Conservation (phyloP, 1,284 basidiomycete species). For the Chondrostereum purpureum region DNA sequence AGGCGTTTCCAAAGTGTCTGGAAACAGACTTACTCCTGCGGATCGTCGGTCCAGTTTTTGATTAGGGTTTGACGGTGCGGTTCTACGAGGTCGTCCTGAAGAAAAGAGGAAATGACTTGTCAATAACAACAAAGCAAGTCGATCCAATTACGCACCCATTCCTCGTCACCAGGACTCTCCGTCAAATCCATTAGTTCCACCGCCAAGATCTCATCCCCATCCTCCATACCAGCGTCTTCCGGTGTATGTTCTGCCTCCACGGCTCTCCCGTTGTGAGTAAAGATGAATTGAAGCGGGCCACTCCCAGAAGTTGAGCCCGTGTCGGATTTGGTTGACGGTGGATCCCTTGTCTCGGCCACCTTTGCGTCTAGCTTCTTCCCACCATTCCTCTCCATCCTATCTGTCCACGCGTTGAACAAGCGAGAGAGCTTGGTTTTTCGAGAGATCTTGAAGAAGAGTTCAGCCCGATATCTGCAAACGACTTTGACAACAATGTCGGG, state of each 20-base stretch:
- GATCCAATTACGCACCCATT: constrained; percentile 41
- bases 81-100: constrained; percentile 56
- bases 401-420: constrained; percentile 80
- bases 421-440: constrained; percentile 77
- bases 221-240: constrained; percentile 79
- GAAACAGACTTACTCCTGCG: constrained; percentile 50
- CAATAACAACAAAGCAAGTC: too few relatives aligned
- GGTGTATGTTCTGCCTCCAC: constrained; percentile 72
- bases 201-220: constrained; percentile 77
- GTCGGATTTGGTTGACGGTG: constrained; percentile 38
- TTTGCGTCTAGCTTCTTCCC: constrained; percentile 34
- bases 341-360: constrained; percentile 16
- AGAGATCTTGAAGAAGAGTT: constrained; percentile 83
- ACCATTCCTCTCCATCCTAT: constrained; percentile 62
- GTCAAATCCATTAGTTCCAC: constrained; percentile 84
- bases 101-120: constrained; percentile 3
- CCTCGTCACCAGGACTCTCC: constrained; percentile 52
- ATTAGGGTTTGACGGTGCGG: constrained; percentile 57
- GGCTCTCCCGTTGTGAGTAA: constrained; percentile 70
- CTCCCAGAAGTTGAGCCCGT: constrained; percentile 36
- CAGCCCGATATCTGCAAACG: constrained; percentile 77
- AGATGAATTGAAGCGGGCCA: constrained; percentile 64
- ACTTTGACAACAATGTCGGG: constrained; percentile 82
- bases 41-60: constrained; percentile 73
- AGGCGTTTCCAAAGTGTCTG: constrained; percentile 7